A percentile compares a stretch with the other conserved stretches of the same genome.
phyloP scores from a whole-genome alignment of 2,329 filamentous ascomycete species.

The Didymella exigua region DNA sequence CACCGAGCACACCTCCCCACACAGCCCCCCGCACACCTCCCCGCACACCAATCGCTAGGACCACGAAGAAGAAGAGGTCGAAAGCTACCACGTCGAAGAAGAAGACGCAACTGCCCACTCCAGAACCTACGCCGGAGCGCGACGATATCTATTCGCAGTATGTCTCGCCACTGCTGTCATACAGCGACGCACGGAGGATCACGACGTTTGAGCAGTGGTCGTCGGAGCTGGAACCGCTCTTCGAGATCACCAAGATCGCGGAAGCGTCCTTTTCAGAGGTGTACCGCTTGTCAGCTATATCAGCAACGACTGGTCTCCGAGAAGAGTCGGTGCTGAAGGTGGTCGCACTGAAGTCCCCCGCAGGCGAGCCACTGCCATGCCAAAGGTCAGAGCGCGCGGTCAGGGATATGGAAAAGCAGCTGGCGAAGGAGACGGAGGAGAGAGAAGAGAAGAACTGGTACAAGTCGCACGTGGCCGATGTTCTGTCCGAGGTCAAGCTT shows the following conservation, averaged over 20 bases:
- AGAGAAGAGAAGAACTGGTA: conserved; percentile 46
- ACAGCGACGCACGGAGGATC: conserved; percentile 35
- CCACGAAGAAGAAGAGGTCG: conserved; percentile 17
- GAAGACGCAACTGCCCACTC: conserved; percentile 22
- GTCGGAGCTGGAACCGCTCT: conserved; percentile 49
- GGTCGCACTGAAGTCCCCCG: conserved; percentile 42
- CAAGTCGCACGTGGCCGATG: conserved; percentile 53
- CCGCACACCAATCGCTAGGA: conserved; percentile 13
- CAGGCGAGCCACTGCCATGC: conserved; percentile 42
- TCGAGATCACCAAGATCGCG: conserved; percentile 64
- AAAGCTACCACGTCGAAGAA: conserved; percentile 19
- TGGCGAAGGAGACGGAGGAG: conserved; percentile 33
- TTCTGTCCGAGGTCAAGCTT: conserved; percentile 56
- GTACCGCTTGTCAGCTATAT: conserved; percentile 59
- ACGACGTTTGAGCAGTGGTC: conserved; percentile 52
- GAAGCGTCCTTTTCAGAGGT: conserved; percentile 72
- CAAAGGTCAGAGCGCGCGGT: conserved; percentile 46
- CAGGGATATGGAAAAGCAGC: conserved; percentile 54
- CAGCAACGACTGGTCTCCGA: conserved; percentile 28
- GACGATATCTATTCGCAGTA: conserved; percentile 36
- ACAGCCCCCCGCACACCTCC: conserved; percentile 9
- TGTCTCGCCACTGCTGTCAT: conserved; percentile 34
- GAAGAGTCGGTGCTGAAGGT: conserved; percentile 58
- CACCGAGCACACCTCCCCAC: background rate
- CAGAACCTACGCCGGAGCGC: conserved; percentile 29